Conservation (phyloP, 2,329 filamentous ascomycete genomes). For the Exserohilum rostratum region DNA sequence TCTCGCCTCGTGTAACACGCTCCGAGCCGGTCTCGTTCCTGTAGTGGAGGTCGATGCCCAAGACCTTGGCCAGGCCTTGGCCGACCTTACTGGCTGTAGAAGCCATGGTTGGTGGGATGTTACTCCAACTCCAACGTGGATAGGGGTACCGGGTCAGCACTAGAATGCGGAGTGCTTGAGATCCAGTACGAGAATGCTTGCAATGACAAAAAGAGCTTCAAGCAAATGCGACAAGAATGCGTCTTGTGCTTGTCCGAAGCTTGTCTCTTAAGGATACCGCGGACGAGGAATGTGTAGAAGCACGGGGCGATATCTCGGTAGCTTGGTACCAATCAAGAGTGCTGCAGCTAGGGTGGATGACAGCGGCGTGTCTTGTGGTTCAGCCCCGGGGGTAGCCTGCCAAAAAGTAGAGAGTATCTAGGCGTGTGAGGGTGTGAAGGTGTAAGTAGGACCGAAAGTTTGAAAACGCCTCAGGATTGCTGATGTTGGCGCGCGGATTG, state of each 20-base stretch:
- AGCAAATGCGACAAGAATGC: slow-evolving; percentile 27
- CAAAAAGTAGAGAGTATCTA: slow-evolving; percentile 6
- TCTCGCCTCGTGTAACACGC: slow-evolving; percentile 76
- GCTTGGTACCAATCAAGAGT: slow-evolving; percentile 9
- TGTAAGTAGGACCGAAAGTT: slow-evolving; percentile 10
- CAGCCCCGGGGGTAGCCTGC: background rate
- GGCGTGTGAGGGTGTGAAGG: slow-evolving; percentile 8
- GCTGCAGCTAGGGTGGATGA: slow-evolving; percentile 2
- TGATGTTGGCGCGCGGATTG: slow-evolving; percentile 1
- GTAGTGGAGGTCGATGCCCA: slow-evolving; percentile 82
- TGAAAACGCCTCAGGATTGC: slow-evolving; percentile 1
- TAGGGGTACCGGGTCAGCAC: slow-evolving; percentile 14
- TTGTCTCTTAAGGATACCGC: slow-evolving; percentile 31
- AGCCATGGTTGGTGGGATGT: slow-evolving; percentile 28
- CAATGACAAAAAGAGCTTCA: slow-evolving; percentile 37
- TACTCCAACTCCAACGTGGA: slow-evolving; percentile 1
- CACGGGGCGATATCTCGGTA: slow-evolving; percentile 14
- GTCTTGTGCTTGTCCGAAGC: slow-evolving; percentile 30
- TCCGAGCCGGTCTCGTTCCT: slow-evolving; percentile 65
- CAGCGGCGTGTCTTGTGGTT: background rate
- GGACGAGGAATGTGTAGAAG: slow-evolving; percentile 16
- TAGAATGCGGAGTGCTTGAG: slow-evolving; percentile 20
- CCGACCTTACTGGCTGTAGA: slow-evolving; percentile 63
- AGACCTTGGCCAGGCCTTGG: slow-evolving; percentile 74
- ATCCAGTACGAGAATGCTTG: slow-evolving; percentile 7